Evolutionary conservation across 768 basidiomycete species (phyloP), one percentile per base, ranked within the genome.

Genomic region (Tulasnella sp.): DNA sequence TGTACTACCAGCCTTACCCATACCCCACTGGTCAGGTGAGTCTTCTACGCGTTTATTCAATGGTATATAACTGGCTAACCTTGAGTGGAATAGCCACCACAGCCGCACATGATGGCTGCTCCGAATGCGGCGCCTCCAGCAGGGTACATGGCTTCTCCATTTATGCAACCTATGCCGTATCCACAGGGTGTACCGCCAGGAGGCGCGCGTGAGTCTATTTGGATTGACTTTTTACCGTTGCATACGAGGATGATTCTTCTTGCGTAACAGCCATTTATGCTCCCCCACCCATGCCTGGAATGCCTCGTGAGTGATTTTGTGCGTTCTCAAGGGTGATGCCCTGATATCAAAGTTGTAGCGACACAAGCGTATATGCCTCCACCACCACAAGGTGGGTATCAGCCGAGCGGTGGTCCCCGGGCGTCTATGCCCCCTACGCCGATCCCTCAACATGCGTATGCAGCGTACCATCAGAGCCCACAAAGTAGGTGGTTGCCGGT

Each of bases 371-470:
- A 89, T 67, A 88, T 90, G 85, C 81, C 72, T 37, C 78, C 77
- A 19, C 85, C 82, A 4, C 84, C 83, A 32, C 55, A 57, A 50
- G 83, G 84, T 53, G 74, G 82, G 59, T 87, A 86, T 63, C 84
- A 84, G 14, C 78, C 87, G 21, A 87, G 85, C 63, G 84, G 84
- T 43, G 79, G 78, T 31, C 85, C 78, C 36, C 79, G 87, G 60
- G 87, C 84, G 23, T 88, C 87, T 14, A 87, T 90, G 84, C 88
- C 88, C n/a, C 86, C 88, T 7, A 89, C 87, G 7, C 88, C 89
- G 2, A 86, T 90, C 61, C 88, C 86, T 12, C 75, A 83, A 39
- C 87, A 89, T 66, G 83, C 89, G 25, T 89, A 88, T 43, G 59
- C 52, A 27, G 42, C 58, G 69, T 90, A 90, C 65, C 55, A 57